Base-by-base conservation (phyloP, 106 monocot species). In the Dactylorhiza incarnata region DNA sequence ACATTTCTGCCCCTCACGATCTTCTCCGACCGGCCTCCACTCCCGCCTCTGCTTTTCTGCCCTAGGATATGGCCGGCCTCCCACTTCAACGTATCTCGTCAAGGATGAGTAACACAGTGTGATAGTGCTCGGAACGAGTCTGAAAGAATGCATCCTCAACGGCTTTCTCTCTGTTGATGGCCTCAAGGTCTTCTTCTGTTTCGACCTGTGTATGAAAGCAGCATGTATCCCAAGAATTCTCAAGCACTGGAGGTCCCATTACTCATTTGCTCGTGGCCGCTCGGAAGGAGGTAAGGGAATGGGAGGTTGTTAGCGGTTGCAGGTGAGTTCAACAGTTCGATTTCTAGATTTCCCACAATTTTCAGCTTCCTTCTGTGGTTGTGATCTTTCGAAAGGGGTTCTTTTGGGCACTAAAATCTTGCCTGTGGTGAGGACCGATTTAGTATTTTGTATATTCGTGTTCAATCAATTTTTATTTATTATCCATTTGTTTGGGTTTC, bases 81-180 rank as follows among this genome's bases (percentile, higher is more conserved):
- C 68, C 4, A 4, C 45, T 37, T 43, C 45, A 14, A 4, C 17
- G 9, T 47, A 26, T 45, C 26, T 77, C 82, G 75, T 76, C 72
- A 95, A 92, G 95, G 95, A 95, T 83, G 89, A 95, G 76, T 87
- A 91, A 73, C 92, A 95, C 72, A 89, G 92, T 56, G 95, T 91
- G 55, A 87, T 95, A 44, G 95, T 95, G 15, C 95, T 95, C 48
- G 91, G 91, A 0, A 95, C 91, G 20, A 91, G 91, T 1, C 91
- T 95, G 75, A 91, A 95, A 82, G 91, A 95, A 68, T 95, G 95
- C 81, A 92, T 95, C 81, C 89, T 95, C 81, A 91, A 89, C 59
- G 95, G 95, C 49, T 91, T 95, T 54, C 91, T 95, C 76, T 95
- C 91, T 68, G 95, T 95, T 61, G 87, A 91, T 59, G 95, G 95